Evolutionary conservation across 257 asterid species (phyloP), one percentile per base, ranked within the genome.

Genomic region (Craterostigma plantagineum): DNA sequence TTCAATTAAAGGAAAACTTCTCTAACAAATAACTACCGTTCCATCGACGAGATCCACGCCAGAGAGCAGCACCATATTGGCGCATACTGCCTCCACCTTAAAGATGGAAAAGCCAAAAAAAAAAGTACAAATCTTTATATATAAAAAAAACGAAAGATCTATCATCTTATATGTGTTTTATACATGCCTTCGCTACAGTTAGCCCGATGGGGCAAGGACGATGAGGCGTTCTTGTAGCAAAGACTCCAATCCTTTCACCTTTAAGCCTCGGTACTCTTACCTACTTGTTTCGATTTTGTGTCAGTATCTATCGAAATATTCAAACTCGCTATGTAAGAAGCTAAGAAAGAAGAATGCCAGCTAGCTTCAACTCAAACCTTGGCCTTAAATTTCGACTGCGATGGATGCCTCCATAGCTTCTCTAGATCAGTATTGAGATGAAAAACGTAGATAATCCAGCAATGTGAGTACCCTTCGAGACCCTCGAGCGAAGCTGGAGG

Each of bases 161-260:
- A 40, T 4, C 4, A 40, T 36, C 8, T 18, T 1, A 13, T 23
- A 14, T 14, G 18, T 7, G 15, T 11, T 45, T 40, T 55, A 16
- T 46, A 45, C 23, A 27, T 74, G 80, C 93, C 99, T 90, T 90
- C 18, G 95, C 95, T 51, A 90, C 94, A 35, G 99, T 83, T 42
- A 90, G 78, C 43, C 99, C 99, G 60, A 90, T 72, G 13, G 95
- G 95, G 60, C 94, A 79, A 16, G 79, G 95, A 10, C 99, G 95
- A 67, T 90, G 99, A n/a, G 99, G 99, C 59, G 99, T 69, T 64
- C 99, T 75, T 7, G 99, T 79, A 37, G 95, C 93, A 69, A 90
- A 90, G 49, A 90, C 76, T 44, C 95, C 99, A 69, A 74, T 60
- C 66, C 65, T 83, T 54, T 66, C 86, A 41, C 99, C 99, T 46